Evolutionary conservation across 1,284 basidiomycete species (phyloP), one percentile per base, ranked within the genome.

Genomic region (Ceratobasidium sp.): DNA sequence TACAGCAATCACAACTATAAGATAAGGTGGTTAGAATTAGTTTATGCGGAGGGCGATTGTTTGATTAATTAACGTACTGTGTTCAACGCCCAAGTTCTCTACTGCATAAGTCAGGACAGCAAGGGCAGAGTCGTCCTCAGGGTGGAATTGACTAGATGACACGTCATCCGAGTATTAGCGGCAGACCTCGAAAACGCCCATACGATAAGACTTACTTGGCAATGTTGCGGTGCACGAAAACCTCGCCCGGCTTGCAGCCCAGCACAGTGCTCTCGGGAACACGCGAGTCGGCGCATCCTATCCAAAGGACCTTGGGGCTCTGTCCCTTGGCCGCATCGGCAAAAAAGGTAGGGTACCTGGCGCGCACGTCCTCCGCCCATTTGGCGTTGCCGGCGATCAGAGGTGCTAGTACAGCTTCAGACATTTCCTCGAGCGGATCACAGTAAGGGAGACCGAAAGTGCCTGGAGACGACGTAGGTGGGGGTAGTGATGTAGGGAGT

Each of bases 31-130:
- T 24, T 24, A 27, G 51, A 36, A 54, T 53, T 33, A 65, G 54
- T 31, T 45, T 36, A 22, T 27, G 45, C 50, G 63, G 72, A 72
- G 60, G 65, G 83, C 81, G 82, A 79, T 82, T 80, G 78, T 73
- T 66, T 53, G 79, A 81, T 80, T 82, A 77, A 80, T 75, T 79
- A 41, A 87, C 87, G 80, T 80, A 95, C 93, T 89, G 84, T 98
- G 93, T 82, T 93, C 87, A 53, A 97, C 92, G 74, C 93, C 91
- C 75, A 98, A 86, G 78, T 88, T 85, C 77, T 89, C 87, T 50
- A 98, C 86, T 8, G 94, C 96, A 82, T 93, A 98, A 8, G 90
- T 86, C 76, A 99, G 87, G 1, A 95, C 93, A 1, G 95, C 89
- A 63, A 90, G 85, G 0, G 90, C 90, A 78, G 89, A 95, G 79